phyloP scores from a whole-genome alignment of 176 grass and related monocot genomes.

The Chrysopogon serrulatus region DNA sequence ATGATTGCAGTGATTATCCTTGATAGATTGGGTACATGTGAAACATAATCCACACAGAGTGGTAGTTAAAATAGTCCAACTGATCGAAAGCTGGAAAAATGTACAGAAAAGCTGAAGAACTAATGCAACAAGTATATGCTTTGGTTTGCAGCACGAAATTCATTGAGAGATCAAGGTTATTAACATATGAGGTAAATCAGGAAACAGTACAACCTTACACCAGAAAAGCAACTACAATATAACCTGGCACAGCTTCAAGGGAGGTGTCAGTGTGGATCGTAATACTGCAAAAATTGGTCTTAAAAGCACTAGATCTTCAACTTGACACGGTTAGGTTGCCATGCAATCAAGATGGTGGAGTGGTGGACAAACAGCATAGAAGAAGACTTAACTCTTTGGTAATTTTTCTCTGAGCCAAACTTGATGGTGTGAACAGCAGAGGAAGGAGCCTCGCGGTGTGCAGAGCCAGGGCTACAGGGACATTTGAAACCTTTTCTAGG shows the following conservation, averaged over 20 bases:
- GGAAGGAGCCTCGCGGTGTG: neutral
- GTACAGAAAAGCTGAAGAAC: neutral
- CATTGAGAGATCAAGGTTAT: neutral
- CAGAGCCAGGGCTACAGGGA: neutral
- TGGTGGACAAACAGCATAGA: neutral
- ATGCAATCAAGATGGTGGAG: neutral
- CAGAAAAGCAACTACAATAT: neutral
- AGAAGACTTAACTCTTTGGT: neutral
- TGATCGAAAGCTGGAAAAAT: neutral
- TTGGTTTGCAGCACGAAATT: constrained; percentile 2
- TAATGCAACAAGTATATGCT: neutral
- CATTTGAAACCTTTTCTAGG: neutral
- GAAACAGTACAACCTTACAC: neutral
- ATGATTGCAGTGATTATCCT: neutral
- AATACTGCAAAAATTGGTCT: neutral
- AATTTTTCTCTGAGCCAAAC: neutral
- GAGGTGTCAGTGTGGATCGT: neutral
- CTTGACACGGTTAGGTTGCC: neutral
- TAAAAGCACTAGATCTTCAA: neutral
- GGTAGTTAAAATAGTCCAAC: neutral
- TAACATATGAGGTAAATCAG: neutral
- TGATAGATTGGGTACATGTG: neutral
- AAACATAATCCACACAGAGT: neutral
- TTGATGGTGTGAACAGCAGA: neutral
- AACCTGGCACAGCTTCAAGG: neutral